Percentiles rank a stretch among this genome's conserved stretches.
phyloP scores from a whole-genome alignment of 2,329 filamentous ascomycete genomes.

The Blastomyces percursus region DNA sequence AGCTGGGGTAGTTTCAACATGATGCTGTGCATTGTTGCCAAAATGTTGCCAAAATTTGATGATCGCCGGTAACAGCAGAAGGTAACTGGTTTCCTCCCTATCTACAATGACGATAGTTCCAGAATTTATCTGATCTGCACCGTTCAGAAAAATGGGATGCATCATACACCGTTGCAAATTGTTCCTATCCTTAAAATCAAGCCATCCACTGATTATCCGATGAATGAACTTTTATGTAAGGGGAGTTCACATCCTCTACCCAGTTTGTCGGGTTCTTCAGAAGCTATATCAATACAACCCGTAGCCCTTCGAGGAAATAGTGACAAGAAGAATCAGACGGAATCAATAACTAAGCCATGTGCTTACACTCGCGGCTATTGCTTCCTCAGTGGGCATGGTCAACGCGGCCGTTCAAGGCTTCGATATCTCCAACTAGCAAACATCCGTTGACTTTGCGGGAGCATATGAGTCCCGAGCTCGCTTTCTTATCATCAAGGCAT shows the following conservation, averaged over 20 bases:
- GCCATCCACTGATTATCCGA: no score
- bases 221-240: not conserved
- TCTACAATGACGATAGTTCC: not conserved
- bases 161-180: not conserved
- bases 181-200: not conserved
- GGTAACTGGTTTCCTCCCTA: not conserved
- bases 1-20: not conserved
- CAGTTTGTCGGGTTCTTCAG: not conserved
- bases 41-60: not conserved
- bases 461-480: slow-evolving; percentile 33
- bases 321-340: not conserved
- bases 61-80: not conserved
- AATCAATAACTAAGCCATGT: not conserved
- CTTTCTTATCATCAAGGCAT: slow-evolving; percentile 39
- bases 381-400: slow-evolving; percentile 2
- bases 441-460: slow-evolving; percentile 28
- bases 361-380: not conserved
- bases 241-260: not conserved
- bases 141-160: not conserved
- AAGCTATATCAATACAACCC: not conserved
- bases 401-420: slow-evolving; percentile 31
- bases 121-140: not conserved
- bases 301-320: not conserved
- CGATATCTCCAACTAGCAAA: slow-evolving; percentile 36
- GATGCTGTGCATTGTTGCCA: not conserved